A percentile compares a stretch with the other conserved stretches of the same genome.
Evolutionary conservation across 345 rosid genomes (phyloP).

Genomic region (Gossypium mustelinum): DNA sequence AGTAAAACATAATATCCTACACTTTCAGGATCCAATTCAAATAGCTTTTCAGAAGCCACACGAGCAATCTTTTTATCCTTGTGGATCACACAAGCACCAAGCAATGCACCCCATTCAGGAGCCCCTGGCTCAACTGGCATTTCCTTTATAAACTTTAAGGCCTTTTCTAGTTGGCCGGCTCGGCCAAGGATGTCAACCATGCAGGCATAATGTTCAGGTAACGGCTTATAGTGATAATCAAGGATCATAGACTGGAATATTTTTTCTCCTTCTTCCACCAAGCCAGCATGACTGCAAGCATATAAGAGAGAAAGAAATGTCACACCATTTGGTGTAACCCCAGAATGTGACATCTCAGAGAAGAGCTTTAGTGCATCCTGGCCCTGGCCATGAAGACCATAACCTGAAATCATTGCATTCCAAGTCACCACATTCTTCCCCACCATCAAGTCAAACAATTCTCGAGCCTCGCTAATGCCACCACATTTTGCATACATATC

Average conservation of each 20-base stretch:
- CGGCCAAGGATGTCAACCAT: constrained; percentile 72
- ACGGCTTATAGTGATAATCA: constrained; percentile 40
- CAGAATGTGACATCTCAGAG: constrained; percentile 42
- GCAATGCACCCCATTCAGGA: constrained; percentile 59
- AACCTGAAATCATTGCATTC: constrained; percentile 71
- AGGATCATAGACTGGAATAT: constrained; percentile 56
- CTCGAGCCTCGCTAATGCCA: constrained; percentile 46
- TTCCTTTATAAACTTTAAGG: constrained; percentile 44
- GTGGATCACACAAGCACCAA: constrained; percentile 67
- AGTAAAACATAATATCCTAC: constrained; percentile 53
- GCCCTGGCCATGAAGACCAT: constrained; percentile 69
- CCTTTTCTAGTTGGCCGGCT: constrained; percentile 53
- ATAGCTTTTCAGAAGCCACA: constrained; percentile 54
- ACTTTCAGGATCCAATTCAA: constrained; percentile 50
- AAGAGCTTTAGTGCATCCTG: constrained; percentile 52
- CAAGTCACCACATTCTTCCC: constrained; percentile 64
- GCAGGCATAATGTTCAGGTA: constrained; percentile 60
- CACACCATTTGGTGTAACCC: constrained; percentile 40
- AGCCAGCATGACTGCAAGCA: constrained; percentile 73
- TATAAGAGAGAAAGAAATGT: constrained; percentile 57
- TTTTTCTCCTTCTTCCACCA: constrained; percentile 51
- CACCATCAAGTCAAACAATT: constrained; percentile 40
- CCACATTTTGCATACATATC: constrained; percentile 81
- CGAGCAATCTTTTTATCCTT: constrained; percentile 45
- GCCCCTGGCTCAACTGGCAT: constrained; percentile 50